These are phyloP conservation scores for Eucalyptus caleyi DNA, from an alignment of 345 rosid species.

Conservation along the genomic window DNA sequence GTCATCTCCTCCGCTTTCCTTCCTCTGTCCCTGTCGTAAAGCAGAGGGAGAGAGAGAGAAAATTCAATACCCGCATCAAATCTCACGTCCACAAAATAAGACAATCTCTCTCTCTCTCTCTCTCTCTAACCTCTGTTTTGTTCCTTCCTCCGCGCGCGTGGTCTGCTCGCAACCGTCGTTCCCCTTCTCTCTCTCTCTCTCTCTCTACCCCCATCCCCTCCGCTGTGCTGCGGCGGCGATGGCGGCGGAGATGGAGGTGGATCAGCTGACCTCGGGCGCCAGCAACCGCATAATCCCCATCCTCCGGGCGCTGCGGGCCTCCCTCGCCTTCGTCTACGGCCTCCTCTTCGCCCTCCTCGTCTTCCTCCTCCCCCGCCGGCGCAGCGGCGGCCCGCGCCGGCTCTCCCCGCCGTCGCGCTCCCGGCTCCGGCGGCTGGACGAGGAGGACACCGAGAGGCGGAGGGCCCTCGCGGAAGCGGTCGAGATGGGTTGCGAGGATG, in stretches of 20 bases:
- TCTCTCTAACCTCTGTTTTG: not conserved
- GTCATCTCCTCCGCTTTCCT: not conserved
- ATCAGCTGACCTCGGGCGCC: slow-evolving; percentile 90
- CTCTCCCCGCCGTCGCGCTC: slow-evolving; percentile 10
- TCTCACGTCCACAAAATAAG: not conserved
- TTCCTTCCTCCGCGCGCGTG: not conserved
- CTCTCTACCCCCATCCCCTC: not conserved
- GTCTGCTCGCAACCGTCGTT: not conserved
- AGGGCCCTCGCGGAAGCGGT: slow-evolving; percentile 71
- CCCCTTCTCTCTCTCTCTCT: not conserved
- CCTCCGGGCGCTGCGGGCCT: slow-evolving; percentile 31
- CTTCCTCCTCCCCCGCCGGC: slow-evolving; percentile 55
- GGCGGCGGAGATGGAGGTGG: slow-evolving; percentile 56
- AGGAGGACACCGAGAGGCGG: slow-evolving; percentile 80
- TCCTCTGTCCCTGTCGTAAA: not conserved
- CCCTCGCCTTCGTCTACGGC: slow-evolving; percentile 34
- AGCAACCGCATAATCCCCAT: slow-evolving; percentile 92
- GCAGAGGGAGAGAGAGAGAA: not conserved
- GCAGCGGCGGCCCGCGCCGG: not conserved
- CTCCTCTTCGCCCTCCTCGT: slow-evolving; percentile 43
- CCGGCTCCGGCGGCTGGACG: slow-evolving; percentile 43
- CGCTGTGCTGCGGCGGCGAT: not conserved
- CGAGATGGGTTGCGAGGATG: slow-evolving; percentile 36
- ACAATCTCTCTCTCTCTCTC: no score
- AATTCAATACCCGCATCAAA: not conserved